Conservation (phyloP, 352 stramenopile genomes). For the Phytophthora pluvialis region DNA sequence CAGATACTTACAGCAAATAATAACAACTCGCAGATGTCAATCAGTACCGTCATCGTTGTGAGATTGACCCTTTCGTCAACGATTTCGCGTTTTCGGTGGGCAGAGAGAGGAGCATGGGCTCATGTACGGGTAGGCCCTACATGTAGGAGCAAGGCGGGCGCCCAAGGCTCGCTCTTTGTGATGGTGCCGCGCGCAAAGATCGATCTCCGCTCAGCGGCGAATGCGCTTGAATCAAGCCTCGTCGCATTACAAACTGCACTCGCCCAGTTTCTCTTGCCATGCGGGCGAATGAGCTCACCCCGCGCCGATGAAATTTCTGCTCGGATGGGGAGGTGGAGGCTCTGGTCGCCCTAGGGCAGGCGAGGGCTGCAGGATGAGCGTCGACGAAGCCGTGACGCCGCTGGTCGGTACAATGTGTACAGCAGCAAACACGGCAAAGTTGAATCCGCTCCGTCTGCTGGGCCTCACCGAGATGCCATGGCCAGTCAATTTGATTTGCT, state of each 20-base stretch:
- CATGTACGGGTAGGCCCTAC: constrained; percentile 21
- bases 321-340: not conserved
- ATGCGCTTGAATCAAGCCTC: constrained; percentile 2
- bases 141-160: too few species aligned
- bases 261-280: too few species aligned
- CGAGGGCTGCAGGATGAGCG: constrained; percentile 7
- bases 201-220: not conserved
- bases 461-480: constrained; percentile 11
- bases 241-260: constrained; percentile 10
- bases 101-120: not conserved
- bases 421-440: constrained; percentile 4
- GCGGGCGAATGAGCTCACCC: not conserved
- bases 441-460: constrained; percentile 22
- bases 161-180: constrained; percentile 1
- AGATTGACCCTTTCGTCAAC: constrained; percentile 7
- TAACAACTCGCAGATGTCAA: constrained; percentile 1
- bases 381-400: not conserved
- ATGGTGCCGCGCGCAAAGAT: constrained; percentile 10
- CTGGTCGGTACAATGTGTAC: not conserved
- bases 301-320: constrained; percentile 10
- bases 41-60: not conserved
- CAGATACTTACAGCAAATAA: constrained; percentile 9
- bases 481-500: not conserved
- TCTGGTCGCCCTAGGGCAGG: constrained; percentile 11
- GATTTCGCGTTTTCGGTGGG: constrained; percentile 17